These are phyloP conservation scores for Penicillium sclerotiorum DNA, from an alignment of 2,329 filamentous ascomycete species.

Conservation along the genomic window DNA sequence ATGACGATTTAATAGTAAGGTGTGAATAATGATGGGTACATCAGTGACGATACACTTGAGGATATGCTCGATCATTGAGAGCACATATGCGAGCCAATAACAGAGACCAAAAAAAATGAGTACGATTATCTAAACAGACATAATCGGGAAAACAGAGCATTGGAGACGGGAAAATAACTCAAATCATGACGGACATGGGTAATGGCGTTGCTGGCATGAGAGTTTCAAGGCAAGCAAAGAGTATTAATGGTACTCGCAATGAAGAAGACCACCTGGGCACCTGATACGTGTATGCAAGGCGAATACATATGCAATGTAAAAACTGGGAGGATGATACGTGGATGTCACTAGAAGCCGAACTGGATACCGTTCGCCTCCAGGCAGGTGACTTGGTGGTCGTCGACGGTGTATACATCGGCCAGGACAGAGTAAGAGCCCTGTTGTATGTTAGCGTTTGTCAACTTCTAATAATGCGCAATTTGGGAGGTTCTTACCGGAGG, in stretches of 20 bases:
- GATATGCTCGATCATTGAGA: no score
- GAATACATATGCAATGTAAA: background rate
- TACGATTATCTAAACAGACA: slow-evolving; percentile 9
- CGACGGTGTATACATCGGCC: slow-evolving; percentile 78
- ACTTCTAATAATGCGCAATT: background rate
- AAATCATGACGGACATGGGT: slow-evolving; percentile 19
- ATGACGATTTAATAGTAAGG: background rate
- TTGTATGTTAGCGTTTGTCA: slow-evolving; percentile 11
- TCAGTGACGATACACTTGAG: slow-evolving; percentile 4
- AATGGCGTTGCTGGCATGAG: slow-evolving; percentile 3
- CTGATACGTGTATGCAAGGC: slow-evolving; percentile 9
- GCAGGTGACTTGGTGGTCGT: slow-evolving; percentile 79
- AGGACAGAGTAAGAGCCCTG: slow-evolving; percentile 88
- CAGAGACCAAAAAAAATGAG: background rate
- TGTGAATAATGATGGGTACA: background rate
- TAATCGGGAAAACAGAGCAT: slow-evolving; percentile 11
- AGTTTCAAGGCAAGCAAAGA: background rate
- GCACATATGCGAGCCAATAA: slow-evolving; percentile 1
- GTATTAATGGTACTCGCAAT: background rate
- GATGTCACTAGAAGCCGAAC: slow-evolving; percentile 26
- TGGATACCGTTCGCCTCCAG: slow-evolving; percentile 63
- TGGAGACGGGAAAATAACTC: slow-evolving; percentile 7
- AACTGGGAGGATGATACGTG: background rate
- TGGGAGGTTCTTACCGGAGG: slow-evolving; percentile 70
- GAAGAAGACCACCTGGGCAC: background rate